Conservation (phyloP, 805 yeast genomes). For the Nakazawaea wickerhamii region DNA sequence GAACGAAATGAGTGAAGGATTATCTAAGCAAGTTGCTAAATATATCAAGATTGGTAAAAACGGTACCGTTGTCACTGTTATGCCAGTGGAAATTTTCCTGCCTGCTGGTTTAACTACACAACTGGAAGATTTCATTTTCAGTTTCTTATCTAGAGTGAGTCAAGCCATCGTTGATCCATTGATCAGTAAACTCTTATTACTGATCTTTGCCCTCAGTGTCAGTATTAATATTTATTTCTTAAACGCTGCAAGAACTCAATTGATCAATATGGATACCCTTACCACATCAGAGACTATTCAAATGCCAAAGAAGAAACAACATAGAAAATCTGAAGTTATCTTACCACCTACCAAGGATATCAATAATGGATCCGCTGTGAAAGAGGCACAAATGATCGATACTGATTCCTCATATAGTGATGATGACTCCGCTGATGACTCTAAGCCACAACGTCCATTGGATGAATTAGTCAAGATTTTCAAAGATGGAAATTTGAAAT, state of each 20-base stretch:
- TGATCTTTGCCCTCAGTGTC: conserved; percentile 68
- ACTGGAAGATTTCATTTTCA: conserved; percentile 55
- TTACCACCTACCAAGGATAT: conserved; percentile 5
- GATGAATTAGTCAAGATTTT: conserved; percentile 59
- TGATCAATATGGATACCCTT: conserved; percentile 19
- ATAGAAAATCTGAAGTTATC: conserved; percentile 3
- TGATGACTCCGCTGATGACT: conserved; percentile 18
- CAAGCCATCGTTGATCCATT: conserved; percentile 72
- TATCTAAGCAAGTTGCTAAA: conserved; percentile 37
- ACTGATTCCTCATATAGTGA: conserved; percentile 25
- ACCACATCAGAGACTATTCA: conserved; percentile 2
- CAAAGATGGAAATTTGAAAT: conserved; percentile 67
- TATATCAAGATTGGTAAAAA: conserved; percentile 39
- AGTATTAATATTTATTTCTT: conserved; percentile 79
- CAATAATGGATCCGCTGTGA: conserved; percentile 16
- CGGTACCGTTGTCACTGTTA: conserved; percentile 47
- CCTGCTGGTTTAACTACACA: conserved; percentile 52
- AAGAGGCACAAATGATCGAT: conserved; percentile 30
- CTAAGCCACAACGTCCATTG: conserved; percentile 38
- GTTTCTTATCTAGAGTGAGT: conserved; percentile 50
- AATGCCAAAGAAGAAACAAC: not conserved
- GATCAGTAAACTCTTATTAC: conserved; percentile 69
- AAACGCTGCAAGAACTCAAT: conserved; percentile 74
- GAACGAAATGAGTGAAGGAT: conserved; percentile 20
- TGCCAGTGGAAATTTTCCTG: conserved; percentile 51